Percentiles rank a stretch among this genome's conserved stretches.
phyloP scores from a whole-genome alignment of 1,139 yeast species.

The Yamadazyma sp. region DNA sequence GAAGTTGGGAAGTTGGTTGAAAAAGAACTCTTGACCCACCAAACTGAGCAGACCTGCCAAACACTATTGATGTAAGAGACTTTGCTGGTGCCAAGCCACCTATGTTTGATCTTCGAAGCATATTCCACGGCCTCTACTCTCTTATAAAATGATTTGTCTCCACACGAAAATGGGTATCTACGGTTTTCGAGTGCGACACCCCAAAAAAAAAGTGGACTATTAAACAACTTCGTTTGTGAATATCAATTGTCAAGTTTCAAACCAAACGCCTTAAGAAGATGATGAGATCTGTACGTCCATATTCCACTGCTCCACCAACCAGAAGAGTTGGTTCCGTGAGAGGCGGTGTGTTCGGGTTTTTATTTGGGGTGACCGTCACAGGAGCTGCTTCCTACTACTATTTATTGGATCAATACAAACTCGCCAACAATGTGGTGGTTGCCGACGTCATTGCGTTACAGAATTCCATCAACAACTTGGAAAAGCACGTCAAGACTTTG shows the following conservation, averaged over 20 bases:
- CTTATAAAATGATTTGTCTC: no score
- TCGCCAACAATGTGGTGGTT: conserved; percentile 68
- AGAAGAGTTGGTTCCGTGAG: conserved; percentile 59
- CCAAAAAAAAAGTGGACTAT: no score
- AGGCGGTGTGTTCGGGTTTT: conserved; percentile 74
- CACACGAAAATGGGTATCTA: no score
- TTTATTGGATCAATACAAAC: conserved; percentile 73
- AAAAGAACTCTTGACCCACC: no score
- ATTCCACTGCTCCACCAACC: conserved; percentile 24
- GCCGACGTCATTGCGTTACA: conserved; percentile 75
- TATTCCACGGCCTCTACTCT: no score
- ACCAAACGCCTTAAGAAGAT: background rate
- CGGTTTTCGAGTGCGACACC: no score
- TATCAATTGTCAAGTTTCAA: background rate
- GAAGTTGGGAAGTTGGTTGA: no score
- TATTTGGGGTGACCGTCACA: conserved; percentile 72
- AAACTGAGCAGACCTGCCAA: no score
- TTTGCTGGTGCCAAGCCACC: no score
- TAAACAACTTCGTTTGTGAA: no score
- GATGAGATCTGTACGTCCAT: conserved; percentile 26
- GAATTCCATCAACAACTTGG: conserved; percentile 65
- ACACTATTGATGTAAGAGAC: no score
- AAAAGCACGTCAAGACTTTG: conserved; percentile 58
- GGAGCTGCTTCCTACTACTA: conserved; percentile 79
- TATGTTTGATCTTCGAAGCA: no score